Conservation (phyloP, 257 asterid species). For the Coffea canephora region DNA sequence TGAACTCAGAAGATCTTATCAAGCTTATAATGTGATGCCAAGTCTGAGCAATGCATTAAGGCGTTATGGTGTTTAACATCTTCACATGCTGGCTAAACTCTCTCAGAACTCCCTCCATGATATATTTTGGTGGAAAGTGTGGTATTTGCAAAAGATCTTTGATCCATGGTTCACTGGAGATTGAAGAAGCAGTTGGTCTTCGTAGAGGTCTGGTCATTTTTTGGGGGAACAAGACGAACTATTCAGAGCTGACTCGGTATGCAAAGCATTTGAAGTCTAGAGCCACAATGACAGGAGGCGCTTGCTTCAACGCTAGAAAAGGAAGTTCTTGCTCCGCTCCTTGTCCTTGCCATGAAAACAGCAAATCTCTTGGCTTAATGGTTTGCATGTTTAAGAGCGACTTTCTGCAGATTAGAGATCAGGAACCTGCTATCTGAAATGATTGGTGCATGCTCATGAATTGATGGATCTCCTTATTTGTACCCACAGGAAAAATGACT, state of each 20-base stretch:
- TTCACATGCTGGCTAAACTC: background rate
- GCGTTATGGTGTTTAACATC: constrained; percentile 69
- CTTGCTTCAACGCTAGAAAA: too few relatives aligned
- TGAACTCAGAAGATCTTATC: constrained; percentile 93
- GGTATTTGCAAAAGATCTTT: background rate
- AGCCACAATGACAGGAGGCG: too few relatives aligned
- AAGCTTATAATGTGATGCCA: constrained; percentile 99
- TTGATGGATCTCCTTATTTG: too few relatives aligned
- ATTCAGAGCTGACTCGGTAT: too few relatives aligned
- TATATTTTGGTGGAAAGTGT: background rate
- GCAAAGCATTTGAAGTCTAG: background rate
- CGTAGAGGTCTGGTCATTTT: background rate
- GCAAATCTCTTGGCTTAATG: too few relatives aligned
- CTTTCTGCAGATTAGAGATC: too few relatives aligned
- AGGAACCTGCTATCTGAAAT: too few relatives aligned
- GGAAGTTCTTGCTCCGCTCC: too few relatives aligned
- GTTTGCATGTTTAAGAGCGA: too few relatives aligned
- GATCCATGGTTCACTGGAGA: background rate
- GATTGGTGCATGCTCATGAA: too few relatives aligned
- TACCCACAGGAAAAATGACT: too few relatives aligned
- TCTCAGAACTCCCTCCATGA: background rate
- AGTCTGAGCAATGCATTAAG: constrained; percentile 71
- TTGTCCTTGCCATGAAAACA: too few relatives aligned
- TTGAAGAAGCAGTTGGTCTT: background rate
- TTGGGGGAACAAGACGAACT: background rate